Base-by-base conservation (phyloP, 75 land plant genomes). In the Sequoiadendron giganteum region DNA sequence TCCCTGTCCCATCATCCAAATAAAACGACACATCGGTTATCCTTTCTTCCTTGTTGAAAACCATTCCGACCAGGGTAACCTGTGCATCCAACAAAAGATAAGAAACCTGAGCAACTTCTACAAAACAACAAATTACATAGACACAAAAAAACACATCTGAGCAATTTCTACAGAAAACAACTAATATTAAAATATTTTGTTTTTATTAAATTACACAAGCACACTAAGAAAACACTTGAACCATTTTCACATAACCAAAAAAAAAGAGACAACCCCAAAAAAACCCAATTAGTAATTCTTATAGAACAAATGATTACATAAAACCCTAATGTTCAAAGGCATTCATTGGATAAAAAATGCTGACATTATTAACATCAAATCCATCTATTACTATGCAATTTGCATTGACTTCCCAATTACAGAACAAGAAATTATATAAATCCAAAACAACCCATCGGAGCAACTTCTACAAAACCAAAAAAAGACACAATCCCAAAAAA, bases 1-100 rank as follows among this genome's bases (percentile, higher is more conserved):
- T 91, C 8, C 99, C 99, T 14, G 99, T 98, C 6, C 95, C 94
- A 87, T 98, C 99, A 87, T 98, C 99, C 52, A 98, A 87, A 21
- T 84, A 54, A 87, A 98, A 97, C 9, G 93, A 89, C 25, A 95
- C 91, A 90, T 98, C 99, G 58, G 96, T 97, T 8, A 93, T 85
- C 49, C 94, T 93, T 81, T 92, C 99, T 52, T 88, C 88, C 91
- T 97, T 98, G 73, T 93, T 87, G 39, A 81, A 87, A 19, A 98
- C 90, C 93, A 94, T 91, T 42, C 99, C 99, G 32, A 98, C 93
- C 61, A 98, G 54, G 36, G 94, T 96, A 40, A 98, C 94, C 99
- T 98, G 83, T 30, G 8, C 55, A 84, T 14, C 55, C 55, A 52
- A 52, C 55, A 52, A 52, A 13, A 52, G 55, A 52, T 3, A 14